Base-by-base conservation (phyloP, 2,329 filamentous ascomycete species). In the Colletotrichum sp. region DNA sequence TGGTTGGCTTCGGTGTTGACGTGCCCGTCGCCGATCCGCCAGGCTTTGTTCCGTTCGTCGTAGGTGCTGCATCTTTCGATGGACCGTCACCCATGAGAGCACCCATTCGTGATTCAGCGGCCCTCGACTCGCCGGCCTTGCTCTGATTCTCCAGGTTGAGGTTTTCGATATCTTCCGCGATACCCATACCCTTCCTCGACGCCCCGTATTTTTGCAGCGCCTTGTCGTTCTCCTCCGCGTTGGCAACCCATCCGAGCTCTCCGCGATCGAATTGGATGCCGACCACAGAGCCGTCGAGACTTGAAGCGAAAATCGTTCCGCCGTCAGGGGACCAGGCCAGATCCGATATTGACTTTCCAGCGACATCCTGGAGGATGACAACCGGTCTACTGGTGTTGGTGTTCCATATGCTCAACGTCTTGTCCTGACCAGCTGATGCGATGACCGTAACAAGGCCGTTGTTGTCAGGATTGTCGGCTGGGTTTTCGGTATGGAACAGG, bases 361-460 rank as follows among this genome's bases (percentile, higher is more conserved):
- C 93, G 75, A 99, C 85, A 80, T 99, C 96, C 82, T 98, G 95
- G 12, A 96, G 90, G 68, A 99, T 96, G 24, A 98, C 93, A 24
- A 99, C 93, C 0, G 97, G 97, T 26, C 97, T 90, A 1, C 97
- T 96, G 28, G 95, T 98, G 81, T 96, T 98, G 2, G 98, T 99
- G 80, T 98, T 99, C 97, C 97, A 99, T 48, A 99, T 94, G 81
- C 95, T 98, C 57, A 99, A 86, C 4, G 96, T 97, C 85, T 98
- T 99, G 83, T 99, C 97, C 81, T 98, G 97, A 5, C 97, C 98
- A 7, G 96, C 97, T 77, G 96, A 99, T 10, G 98, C 97, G 79
- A 99, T 98, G 1, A 99, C 96, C 0, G 96, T 99, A 5, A 98
- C 95, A 18, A 92, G 90, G 80, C 81, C 86, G 67, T 87, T 85